Evolutionary conservation across 2,329 filamentous ascomycete genomes (phyloP).

Genomic region (Talaromyces sp.): DNA sequence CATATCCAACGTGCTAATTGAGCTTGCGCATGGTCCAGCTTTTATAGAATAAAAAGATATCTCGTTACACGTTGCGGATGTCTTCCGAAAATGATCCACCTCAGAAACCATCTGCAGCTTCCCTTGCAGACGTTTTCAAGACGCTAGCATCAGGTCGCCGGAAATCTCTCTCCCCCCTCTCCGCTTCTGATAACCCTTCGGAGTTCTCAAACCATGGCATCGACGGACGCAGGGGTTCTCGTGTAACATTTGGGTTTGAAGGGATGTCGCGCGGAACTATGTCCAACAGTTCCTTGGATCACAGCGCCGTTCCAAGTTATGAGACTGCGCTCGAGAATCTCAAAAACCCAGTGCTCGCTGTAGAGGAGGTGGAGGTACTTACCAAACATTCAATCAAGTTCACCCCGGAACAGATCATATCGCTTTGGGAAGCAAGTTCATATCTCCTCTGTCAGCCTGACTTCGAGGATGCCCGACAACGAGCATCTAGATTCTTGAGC

Average conservation of each 20-base stretch:
- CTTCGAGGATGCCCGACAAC: conserved; percentile 33
- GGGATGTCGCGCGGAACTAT: conserved; percentile 40
- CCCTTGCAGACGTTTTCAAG: conserved; percentile 41
- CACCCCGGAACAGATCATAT: conserved; percentile 35
- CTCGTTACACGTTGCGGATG: conserved; percentile 30
- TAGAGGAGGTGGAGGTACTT: conserved; percentile 36
- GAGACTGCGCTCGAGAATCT: conserved; percentile 34
- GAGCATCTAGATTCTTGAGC: conserved; percentile 33
- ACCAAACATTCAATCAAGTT: conserved; percentile 32
- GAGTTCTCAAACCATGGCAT: conserved; percentile 26
- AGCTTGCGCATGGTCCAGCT: background rate
- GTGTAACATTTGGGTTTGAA: conserved; percentile 33
- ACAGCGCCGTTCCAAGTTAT: conserved; percentile 34
- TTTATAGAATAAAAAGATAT: background rate
- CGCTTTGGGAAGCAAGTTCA: conserved; percentile 36
- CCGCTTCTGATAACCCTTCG: conserved; percentile 26
- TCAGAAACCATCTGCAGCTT: conserved; percentile 32
- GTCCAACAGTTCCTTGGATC: conserved; percentile 34
- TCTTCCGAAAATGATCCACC: conserved; percentile 40
- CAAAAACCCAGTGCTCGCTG: conserved; percentile 28
- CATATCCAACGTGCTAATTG: background rate
- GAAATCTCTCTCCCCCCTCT: conserved; percentile 35
- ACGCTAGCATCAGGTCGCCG: conserved; percentile 37
- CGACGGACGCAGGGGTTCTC: conserved; percentile 31
- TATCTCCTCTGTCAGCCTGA: conserved; percentile 34